Evolutionary conservation across 768 basidiomycete species (phyloP), one percentile per base, ranked within the genome.

Genomic region (Porphyrellus cyaneotinctus): DNA sequence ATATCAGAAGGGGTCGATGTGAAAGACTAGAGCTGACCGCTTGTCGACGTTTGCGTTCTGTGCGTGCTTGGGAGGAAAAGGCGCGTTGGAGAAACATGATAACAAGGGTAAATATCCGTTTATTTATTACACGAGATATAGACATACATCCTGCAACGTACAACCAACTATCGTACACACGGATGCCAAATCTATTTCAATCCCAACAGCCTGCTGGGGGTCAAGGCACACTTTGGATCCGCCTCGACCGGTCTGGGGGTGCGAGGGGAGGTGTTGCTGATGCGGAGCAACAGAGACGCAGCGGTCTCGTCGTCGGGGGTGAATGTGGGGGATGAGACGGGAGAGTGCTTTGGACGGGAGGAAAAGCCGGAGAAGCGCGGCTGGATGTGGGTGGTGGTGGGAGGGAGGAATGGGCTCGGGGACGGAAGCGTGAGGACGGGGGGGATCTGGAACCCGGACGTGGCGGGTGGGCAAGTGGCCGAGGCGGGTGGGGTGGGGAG

Each of bases 31-130:
- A 0, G 12, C 85, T 59, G 47, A 88, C 87, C 43, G 77, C 75
- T 68, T 89, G 87, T 56, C 79, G 77, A 51, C 88, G 78, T 66
- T 88, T 90, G 78, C 87, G 88, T 59, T 89, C 87, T 6, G 86
- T 43, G 43, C 2, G 41, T 14, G 41, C 11, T 4, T 6, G 6
- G 7, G n/a, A n/a, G 36, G 28, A 30, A 7, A 26, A 28, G n/a
- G 2, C 5, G 17, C n/a, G n/a, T 14, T 39, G 50, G 15, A 9
- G 10, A 10, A 28, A 28, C 15, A 43, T 13, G 15, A 22, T 32
- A 45, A 52, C 43, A 52, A 31, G 36, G 3, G 15, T 18, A 45
- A 52, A 52, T 22, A 45, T 39, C 41, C 36, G 13, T n/a, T n/a
- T n/a, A n/a, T n/a, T n/a, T n/a, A n/a, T n/a, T n/a, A n/a, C n/a